phyloP scores from a whole-genome alignment of 331 rosid genomes.

The Arachis monticola region DNA sequence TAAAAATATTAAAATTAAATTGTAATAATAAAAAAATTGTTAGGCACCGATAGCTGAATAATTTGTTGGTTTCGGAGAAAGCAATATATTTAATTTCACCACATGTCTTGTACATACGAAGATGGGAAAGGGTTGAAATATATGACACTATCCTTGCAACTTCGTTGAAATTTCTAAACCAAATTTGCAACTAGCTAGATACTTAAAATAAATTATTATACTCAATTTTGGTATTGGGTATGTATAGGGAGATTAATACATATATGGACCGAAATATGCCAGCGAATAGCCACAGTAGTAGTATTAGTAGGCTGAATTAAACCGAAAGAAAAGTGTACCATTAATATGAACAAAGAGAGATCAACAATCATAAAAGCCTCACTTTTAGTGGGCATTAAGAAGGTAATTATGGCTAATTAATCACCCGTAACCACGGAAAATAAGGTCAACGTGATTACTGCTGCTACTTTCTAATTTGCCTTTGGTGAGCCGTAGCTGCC shows the following conservation, averaged over 20 bases:
- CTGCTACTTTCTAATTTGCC: not conserved
- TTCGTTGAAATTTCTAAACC: slow-evolving; percentile 56
- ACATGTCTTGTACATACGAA: slow-evolving; percentile 38
- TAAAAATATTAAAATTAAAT: too few species aligned
- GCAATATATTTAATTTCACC: slow-evolving; percentile 37
- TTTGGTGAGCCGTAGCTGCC: slow-evolving; percentile 42
- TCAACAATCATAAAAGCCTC: slow-evolving; percentile 33
- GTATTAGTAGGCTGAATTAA: slow-evolving; percentile 9
- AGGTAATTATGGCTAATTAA: slow-evolving; percentile 25
- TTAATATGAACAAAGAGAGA: slow-evolving; percentile 29
- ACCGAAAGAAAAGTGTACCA: not conserved
- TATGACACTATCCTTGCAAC: slow-evolving; percentile 45
- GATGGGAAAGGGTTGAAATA: slow-evolving; percentile 41
- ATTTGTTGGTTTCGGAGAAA: slow-evolving; percentile 46
- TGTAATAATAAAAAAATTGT: not conserved
- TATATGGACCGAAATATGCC: slow-evolving; percentile 5
- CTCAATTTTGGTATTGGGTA: not conserved
- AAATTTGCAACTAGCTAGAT: slow-evolving; percentile 3
- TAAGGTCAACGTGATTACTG: slow-evolving; percentile 36
- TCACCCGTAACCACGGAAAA: slow-evolving; percentile 9
- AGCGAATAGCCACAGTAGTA: slow-evolving; percentile 18
- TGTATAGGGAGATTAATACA: not conserved
- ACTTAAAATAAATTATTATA: too few species aligned
- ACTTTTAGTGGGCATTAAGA: slow-evolving; percentile 32
- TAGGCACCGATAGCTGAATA: slow-evolving; percentile 38